phyloP scores from a whole-genome alignment of 192 early-diverging fungal genomes.

The Backusella tuberculispora region DNA sequence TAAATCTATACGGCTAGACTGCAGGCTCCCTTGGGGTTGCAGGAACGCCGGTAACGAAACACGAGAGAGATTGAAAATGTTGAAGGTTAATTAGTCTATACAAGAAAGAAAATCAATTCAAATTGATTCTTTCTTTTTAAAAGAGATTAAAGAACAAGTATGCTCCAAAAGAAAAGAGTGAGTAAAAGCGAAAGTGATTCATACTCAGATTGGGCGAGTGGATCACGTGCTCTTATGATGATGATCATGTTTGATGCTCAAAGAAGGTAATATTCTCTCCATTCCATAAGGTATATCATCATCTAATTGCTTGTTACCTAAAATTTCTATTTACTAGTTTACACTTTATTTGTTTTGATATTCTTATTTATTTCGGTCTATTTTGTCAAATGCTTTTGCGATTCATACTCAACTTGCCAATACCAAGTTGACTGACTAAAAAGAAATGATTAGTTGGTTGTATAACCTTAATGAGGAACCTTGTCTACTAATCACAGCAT shows the following conservation, averaged over 20 bases:
- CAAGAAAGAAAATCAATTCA: slow-evolving; percentile 7
- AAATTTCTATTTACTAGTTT: too few species aligned
- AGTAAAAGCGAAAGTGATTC: neutral
- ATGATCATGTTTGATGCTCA: neutral
- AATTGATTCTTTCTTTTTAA: slow-evolving; percentile 13
- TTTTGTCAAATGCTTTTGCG: too few species aligned
- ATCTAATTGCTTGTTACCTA: too few species aligned
- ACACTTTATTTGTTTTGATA: too few species aligned
- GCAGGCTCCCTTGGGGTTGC: slow-evolving; percentile 18
- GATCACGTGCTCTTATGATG: neutral
- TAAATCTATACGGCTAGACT: slow-evolving; percentile 36
- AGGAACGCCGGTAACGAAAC: slow-evolving; percentile 22
- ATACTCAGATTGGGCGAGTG: neutral
- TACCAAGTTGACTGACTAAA: too few species aligned
- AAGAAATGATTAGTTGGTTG: too few species aligned
- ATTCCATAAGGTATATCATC: neutral
- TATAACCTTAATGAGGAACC: too few species aligned
- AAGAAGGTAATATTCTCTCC: neutral
- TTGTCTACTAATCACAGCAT: too few species aligned
- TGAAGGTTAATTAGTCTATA: slow-evolving; percentile 4
- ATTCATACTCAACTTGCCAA: too few species aligned
- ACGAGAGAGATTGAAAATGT: slow-evolving; percentile 23
- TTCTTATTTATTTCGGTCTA: too few species aligned
- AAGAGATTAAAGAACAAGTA: neutral
- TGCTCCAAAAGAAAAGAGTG: slow-evolving; percentile 4